Conservation (phyloP, 2,329 filamentous ascomycete genomes). For the Nigrospora sphaerica region DNA sequence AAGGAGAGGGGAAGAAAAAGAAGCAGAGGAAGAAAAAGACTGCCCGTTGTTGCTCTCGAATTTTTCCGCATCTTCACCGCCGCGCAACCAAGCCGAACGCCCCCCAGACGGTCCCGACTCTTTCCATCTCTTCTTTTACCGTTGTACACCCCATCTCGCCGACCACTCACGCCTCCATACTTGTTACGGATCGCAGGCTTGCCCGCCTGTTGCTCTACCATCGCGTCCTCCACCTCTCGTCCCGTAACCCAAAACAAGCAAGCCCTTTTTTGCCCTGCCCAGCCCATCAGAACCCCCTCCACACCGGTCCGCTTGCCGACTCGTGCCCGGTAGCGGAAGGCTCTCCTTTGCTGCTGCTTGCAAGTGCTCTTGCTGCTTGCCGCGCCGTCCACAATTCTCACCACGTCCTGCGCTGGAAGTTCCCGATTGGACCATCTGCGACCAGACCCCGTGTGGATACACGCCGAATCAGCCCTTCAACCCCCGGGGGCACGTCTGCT, state of each 20-base stretch:
- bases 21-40: no score
- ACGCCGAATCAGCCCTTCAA: conserved; percentile 1
- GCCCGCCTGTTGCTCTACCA: not conserved
- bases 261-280: no score
- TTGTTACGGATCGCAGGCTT: not conserved
- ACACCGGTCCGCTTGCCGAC: not conserved
- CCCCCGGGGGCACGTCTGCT: not conserved
- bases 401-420: conserved; percentile 2
- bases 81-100: no score
- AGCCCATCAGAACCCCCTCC: not conserved
- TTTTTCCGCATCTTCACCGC: no score
- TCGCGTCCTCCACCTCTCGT: no score
- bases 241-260: no score
- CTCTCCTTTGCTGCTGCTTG: not conserved
- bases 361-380: not conserved
- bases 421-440: conserved; percentile 3
- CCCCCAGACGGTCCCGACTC: no score
- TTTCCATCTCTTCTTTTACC: no score
- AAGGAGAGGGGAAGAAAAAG: no score
- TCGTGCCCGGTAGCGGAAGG: not conserved
- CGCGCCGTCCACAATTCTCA: conserved; percentile 1
- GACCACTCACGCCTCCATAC: no score
- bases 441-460: conserved; percentile 4
- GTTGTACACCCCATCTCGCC: no score
- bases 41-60: no score